These are phyloP conservation scores for Eruca vesicaria DNA, from an alignment of 441 rosid genomes.

Conservation along the genomic window DNA sequence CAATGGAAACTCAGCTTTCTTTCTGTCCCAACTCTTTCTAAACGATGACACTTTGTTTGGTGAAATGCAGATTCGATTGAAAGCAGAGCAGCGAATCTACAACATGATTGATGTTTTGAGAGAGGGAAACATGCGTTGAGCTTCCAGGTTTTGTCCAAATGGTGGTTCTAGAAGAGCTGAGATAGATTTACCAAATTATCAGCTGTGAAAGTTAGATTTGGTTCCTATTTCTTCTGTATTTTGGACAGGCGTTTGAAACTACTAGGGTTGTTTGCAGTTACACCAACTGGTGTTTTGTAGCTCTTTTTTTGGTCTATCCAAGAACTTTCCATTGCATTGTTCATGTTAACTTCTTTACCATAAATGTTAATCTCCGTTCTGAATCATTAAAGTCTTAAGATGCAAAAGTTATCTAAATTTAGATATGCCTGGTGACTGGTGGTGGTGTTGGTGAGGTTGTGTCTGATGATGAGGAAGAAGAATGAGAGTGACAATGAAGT, in stretches of 20 bases:
- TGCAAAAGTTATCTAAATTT: neutral
- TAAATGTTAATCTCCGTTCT: neutral
- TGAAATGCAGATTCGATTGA: constrained; percentile 47
- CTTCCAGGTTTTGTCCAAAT: constrained; percentile 3
- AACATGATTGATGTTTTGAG: constrained; percentile 83
- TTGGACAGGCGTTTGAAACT: constrained; percentile 12
- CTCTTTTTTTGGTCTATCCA: neutral
- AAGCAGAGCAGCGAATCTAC: constrained; percentile 71
- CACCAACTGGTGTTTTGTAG: neutral
- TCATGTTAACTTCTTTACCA: constrained; percentile 6
- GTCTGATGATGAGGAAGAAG: neutral
- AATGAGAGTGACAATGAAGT: neutral
- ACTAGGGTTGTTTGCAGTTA: neutral
- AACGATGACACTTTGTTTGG: neutral
- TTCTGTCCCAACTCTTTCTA: too few species aligned
- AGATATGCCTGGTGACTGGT: too few species aligned
- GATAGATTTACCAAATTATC: too few species aligned
- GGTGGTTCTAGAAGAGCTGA: constrained; percentile 18
- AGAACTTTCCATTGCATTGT: constrained; percentile 1
- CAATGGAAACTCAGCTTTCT: too few species aligned
- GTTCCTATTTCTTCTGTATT: constrained; percentile 1
- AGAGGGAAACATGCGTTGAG: constrained; percentile 85
- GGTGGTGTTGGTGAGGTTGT: too few species aligned
- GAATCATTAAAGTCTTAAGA: neutral
- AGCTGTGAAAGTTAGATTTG: neutral